phyloP scores from a whole-genome alignment of 768 basidiomycete genomes.

The Termitomyces sp. region DNA sequence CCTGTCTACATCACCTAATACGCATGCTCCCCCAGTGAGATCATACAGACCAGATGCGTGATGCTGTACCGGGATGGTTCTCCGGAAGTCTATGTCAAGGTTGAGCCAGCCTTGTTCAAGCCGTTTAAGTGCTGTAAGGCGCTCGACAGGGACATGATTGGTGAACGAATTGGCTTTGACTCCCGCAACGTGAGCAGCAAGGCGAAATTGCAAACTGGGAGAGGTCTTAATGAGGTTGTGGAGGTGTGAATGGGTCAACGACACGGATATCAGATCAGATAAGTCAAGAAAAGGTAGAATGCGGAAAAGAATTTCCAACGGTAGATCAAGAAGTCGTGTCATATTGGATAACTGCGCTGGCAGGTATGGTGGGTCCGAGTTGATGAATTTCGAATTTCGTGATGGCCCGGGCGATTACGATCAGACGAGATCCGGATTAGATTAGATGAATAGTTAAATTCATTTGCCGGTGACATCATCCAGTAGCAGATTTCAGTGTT shows the following conservation, averaged over 20 bases:
- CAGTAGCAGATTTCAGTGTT: too few relatives aligned
- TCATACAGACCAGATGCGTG: neutral
- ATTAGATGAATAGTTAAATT: too few relatives aligned
- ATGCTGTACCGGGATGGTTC: neutral
- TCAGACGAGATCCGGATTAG: too few relatives aligned
- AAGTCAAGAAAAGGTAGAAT: neutral
- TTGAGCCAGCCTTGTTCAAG: neutral
- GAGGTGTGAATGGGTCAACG: neutral
- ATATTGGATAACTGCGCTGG: too few relatives aligned
- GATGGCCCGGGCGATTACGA: too few relatives aligned
- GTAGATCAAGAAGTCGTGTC: neutral
- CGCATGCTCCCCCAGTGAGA: neutral
- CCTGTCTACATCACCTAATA: neutral
- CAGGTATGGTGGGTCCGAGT: too few relatives aligned
- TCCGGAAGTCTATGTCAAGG: neutral
- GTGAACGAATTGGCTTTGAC: neutral
- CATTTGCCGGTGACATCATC: too few relatives aligned
- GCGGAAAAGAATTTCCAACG: neutral
- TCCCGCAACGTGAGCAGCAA: neutral
- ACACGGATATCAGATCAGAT: neutral
- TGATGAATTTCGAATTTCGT: too few relatives aligned
- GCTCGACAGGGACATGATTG: neutral
- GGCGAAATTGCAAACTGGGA: neutral
- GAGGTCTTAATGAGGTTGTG: neutral
- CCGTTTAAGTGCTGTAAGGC: neutral